phyloP scores from a whole-genome alignment of 192 early-diverging fungal species.

The Coemansia furcata region DNA sequence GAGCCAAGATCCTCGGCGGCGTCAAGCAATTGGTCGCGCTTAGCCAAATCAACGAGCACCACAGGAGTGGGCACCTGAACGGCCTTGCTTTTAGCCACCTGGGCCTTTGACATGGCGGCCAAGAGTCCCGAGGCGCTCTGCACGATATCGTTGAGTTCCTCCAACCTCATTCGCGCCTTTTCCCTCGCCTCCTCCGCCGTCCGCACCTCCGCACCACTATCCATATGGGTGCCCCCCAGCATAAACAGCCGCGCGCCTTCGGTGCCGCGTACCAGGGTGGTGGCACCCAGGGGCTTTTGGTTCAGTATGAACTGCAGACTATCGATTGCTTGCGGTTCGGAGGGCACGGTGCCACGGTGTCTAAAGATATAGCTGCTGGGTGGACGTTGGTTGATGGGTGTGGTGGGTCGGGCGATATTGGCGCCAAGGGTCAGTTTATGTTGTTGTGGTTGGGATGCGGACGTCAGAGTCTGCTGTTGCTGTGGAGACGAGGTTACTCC shows the following conservation, averaged over 20 bases:
- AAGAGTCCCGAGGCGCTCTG: slow-evolving; percentile 10
- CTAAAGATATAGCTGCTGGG: slow-evolving; percentile 4
- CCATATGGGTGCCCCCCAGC: neutral
- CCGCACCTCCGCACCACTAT: slow-evolving; percentile 1
- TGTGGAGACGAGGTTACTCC: neutral
- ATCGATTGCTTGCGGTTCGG: slow-evolving; percentile 16
- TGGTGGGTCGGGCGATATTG: neutral
- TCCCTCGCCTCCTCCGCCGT: slow-evolving; percentile 13
- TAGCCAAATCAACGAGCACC: neutral
- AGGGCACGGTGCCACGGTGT: slow-evolving; percentile 7
- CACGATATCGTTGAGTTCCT: slow-evolving; percentile 8
- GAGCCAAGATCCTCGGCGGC: neutral
- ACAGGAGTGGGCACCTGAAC: neutral
- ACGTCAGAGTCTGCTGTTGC: slow-evolving; percentile 3
- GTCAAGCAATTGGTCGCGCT: neutral
- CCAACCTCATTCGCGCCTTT: slow-evolving; percentile 8
- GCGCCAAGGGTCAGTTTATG: neutral
- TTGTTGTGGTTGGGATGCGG: neutral
- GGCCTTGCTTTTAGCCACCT: neutral
- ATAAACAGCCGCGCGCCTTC: neutral
- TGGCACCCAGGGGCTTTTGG: slow-evolving; percentile 12
- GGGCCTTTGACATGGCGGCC: slow-evolving; percentile 3
- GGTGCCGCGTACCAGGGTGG: neutral
- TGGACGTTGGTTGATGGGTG: neutral
- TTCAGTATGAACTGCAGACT: slow-evolving; percentile 22